Percentiles rank a stretch among this genome's conserved stretches.
Conservation (phyloP, 1,284 basidiomycete genomes). For the Apiotrichum porosum region DNA sequence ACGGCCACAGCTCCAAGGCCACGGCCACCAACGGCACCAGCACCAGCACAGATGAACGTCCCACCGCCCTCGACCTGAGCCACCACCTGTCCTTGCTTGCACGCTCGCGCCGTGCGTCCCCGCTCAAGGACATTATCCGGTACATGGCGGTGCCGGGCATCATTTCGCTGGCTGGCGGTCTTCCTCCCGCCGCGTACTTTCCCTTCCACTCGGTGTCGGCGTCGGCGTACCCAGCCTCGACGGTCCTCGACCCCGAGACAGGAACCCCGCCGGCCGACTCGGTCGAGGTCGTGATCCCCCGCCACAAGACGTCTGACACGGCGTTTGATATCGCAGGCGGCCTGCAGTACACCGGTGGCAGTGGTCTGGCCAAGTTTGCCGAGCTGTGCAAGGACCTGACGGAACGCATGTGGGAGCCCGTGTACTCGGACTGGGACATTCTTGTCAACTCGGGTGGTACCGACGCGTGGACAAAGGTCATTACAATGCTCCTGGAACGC, state of each 20-base stretch:
- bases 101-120: slow-evolving; percentile 54
- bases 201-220: slow-evolving; percentile 38
- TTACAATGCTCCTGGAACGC: slow-evolving; percentile 60
- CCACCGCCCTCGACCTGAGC: slow-evolving; percentile 53
- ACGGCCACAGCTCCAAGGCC: not conserved
- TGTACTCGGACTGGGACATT: slow-evolving; percentile 58
- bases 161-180: slow-evolving; percentile 34
- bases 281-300: slow-evolving; percentile 57
- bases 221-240: slow-evolving; percentile 21
- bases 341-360: slow-evolving; percentile 60
- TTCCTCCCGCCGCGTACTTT: slow-evolving; percentile 44
- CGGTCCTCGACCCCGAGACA: slow-evolving; percentile 51
- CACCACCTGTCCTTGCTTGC: slow-evolving; percentile 58
- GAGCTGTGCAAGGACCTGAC: slow-evolving; percentile 53
- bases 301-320: slow-evolving; percentile 24
- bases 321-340: slow-evolving; percentile 54
- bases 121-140: slow-evolving; percentile 54
- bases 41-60: not conserved
- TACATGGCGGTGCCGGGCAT: slow-evolving; percentile 26
- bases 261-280: slow-evolving; percentile 41
- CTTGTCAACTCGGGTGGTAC: slow-evolving; percentile 68
- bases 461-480: slow-evolving; percentile 54
- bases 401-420: slow-evolving; percentile 59
- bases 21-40: not conserved
- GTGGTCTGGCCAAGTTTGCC: slow-evolving; percentile 22